A percentile compares a stretch with the other conserved stretches of the same genome.
Evolutionary conservation across 2,329 filamentous ascomycete genomes (phyloP).

Genomic region (Chalaropsis thielavioides): DNA sequence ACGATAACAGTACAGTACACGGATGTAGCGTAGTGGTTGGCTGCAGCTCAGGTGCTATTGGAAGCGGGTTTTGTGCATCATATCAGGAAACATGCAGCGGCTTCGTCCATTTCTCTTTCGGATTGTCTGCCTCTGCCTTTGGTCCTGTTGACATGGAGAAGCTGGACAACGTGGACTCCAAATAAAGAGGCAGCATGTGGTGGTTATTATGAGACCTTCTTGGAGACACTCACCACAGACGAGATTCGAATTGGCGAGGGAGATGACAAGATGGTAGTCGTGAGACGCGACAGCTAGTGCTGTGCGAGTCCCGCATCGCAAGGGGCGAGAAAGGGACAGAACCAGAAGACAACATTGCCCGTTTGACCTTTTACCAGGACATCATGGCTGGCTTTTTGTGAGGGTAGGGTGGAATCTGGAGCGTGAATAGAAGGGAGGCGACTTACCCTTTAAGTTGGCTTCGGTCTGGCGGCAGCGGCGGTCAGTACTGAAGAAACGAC

Average conservation of each 20-base stretch:
- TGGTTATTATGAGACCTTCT: neutral
- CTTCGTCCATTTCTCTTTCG: neutral
- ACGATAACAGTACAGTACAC: neutral
- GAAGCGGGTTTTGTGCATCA: slow-evolving; percentile 8
- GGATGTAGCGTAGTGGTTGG: neutral
- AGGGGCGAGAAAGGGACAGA: neutral
- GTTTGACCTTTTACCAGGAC: slow-evolving; percentile 15
- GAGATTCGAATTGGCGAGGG: neutral
- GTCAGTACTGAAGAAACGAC: neutral
- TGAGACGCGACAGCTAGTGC: neutral
- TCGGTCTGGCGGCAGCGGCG: neutral
- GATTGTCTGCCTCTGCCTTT: slow-evolving; percentile 12
- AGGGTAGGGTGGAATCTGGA: neutral
- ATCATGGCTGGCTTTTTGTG: slow-evolving; percentile 5
- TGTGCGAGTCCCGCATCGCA: neutral
- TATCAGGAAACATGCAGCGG: slow-evolving; percentile 5
- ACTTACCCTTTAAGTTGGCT: neutral
- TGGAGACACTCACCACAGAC: neutral
- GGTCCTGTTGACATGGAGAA: slow-evolving; percentile 11
- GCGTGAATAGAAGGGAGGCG: neutral
- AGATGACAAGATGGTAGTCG: neutral
- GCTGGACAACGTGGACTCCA: slow-evolving; percentile 12
- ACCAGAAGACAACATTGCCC: slow-evolving; percentile 2
- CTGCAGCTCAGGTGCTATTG: slow-evolving; percentile 13
- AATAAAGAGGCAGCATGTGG: slow-evolving; percentile 6